Conservation (phyloP, 495 filamentous ascomycete genomes). For the Penicillium nucicola region DNA sequence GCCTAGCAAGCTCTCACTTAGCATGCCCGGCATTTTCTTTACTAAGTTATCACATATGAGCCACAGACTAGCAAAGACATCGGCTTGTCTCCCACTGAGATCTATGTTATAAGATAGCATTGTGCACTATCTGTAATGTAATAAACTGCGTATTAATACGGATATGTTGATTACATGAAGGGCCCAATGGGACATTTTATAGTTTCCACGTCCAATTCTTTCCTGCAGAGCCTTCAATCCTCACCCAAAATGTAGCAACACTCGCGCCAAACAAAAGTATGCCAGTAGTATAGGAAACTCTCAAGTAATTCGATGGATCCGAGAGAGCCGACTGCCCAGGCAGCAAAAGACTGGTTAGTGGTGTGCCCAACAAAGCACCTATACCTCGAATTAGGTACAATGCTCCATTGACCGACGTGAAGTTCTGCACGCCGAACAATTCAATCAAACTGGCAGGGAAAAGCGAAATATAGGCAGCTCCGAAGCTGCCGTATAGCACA, state of each 20-base stretch:
- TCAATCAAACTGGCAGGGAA: conserved; percentile 48
- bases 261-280: conserved; percentile 32
- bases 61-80: too few species aligned
- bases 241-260: conserved; percentile 33
- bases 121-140: too few species aligned
- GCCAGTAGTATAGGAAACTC: conserved; percentile 28
- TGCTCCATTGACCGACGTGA: conserved; percentile 57
- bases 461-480: conserved; percentile 42
- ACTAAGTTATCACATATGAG: too few species aligned
- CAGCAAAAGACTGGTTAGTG: conserved; percentile 38
- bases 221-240: conserved; percentile 25
- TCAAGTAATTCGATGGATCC: conserved; percentile 22
- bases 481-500: conserved; percentile 47
- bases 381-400: conserved; percentile 55
- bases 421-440: conserved; percentile 56
- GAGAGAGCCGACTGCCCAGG: conserved; percentile 21
- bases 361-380: conserved; percentile 53
- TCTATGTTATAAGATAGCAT: too few species aligned
- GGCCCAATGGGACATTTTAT: neutral
- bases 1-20: too few species aligned
- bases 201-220: conserved; percentile 24
- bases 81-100: too few species aligned
- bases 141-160: too few species aligned
- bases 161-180: too few species aligned
- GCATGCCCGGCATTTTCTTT: too few species aligned